Base-by-base conservation (phyloP, 2,329 filamentous ascomycete genomes). In the Pseudopithomyces chartarum region DNA sequence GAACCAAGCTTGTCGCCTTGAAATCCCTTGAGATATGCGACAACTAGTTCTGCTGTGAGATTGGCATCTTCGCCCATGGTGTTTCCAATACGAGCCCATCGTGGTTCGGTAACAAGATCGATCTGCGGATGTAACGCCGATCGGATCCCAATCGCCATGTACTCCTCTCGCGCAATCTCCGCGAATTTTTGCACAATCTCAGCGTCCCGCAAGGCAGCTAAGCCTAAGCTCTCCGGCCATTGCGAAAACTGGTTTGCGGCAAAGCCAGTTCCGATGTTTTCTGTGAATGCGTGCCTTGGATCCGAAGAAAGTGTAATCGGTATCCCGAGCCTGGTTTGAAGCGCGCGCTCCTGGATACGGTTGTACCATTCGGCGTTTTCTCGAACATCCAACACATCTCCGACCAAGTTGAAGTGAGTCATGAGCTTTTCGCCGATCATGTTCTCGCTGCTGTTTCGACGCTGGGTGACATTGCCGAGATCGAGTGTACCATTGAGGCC, bases 221-320 rank as follows among this genome's bases (percentile, higher is more conserved):
- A 67, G 0, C 82, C 83, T 7, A 83, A 63, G 0, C 77, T 78
- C 55, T 83, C 81, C 0, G 82, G 82, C 82, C 82, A 84, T 52
- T 81, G 77, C 0, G 79, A 82, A 58, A 85, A 79, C 0, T 68
- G 70, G 0, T 76, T 79, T 0, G 80, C 79, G 0, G 67, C 64
- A 58, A 80, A 79, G 0, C 76, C 78, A 2, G 77, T 81, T 2
- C 77, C 81, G 1, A 78, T 58, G 33, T 79, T 78, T 26, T 79
- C 73, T 1, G 76, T 77, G 62, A 80, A 81, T 3, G 75, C 69
- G 56, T 82, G 79, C 1, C 79, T 76, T 0, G 81, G 81, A 33
- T 83, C 81, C 0, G 80, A 76, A 1, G 80, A 81, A 2, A 83
- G 62, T 0, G 80, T 82, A 22, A 82, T 68, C 0, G 81, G 81